phyloP scores from a whole-genome alignment of 2,329 filamentous ascomycete species.

The Zymoseptoria tritici region DNA sequence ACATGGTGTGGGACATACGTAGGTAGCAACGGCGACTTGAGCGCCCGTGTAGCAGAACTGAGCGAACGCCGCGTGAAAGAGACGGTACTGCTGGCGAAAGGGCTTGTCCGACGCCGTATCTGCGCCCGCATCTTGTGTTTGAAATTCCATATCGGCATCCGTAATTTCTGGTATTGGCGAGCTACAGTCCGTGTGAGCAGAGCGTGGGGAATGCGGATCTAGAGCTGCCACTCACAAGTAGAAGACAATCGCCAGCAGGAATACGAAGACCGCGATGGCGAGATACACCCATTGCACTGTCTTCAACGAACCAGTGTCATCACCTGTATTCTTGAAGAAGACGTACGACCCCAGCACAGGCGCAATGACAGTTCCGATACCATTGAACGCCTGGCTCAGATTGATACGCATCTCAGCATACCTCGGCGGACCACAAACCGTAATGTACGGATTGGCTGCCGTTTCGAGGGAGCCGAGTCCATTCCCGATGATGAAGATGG shows the following conservation, averaged over 20 bases:
- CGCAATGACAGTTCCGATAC: constrained; percentile 51
- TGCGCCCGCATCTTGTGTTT: constrained; percentile 33
- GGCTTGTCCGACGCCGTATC: constrained; percentile 37
- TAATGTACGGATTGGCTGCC: constrained; percentile 48
- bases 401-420: constrained; percentile 54
- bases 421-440: constrained; percentile 52
- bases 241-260: constrained; percentile 50
- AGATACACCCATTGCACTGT: constrained; percentile 61
- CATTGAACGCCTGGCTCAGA: constrained; percentile 52
- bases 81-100: constrained; percentile 55
- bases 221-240: constrained; percentile 36
- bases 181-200: constrained; percentile 6
- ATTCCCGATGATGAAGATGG: constrained; percentile 49
- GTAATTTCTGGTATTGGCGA: constrained; percentile 50
- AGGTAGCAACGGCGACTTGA: constrained; percentile 47
- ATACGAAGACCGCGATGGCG: constrained; percentile 54
- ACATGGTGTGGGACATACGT: background rate
- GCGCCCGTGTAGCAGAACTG: constrained; percentile 77
- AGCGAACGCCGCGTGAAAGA: constrained; percentile 68
- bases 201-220: background rate
- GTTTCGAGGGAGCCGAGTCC: constrained; percentile 51
- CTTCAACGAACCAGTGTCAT: constrained; percentile 43
- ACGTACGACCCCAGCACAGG: constrained; percentile 54
- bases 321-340: constrained; percentile 51
- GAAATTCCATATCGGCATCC: constrained; percentile 54